Evolutionary conservation across 768 basidiomycete species (phyloP).

Genomic region (Leccinum olivaceopallidum): DNA sequence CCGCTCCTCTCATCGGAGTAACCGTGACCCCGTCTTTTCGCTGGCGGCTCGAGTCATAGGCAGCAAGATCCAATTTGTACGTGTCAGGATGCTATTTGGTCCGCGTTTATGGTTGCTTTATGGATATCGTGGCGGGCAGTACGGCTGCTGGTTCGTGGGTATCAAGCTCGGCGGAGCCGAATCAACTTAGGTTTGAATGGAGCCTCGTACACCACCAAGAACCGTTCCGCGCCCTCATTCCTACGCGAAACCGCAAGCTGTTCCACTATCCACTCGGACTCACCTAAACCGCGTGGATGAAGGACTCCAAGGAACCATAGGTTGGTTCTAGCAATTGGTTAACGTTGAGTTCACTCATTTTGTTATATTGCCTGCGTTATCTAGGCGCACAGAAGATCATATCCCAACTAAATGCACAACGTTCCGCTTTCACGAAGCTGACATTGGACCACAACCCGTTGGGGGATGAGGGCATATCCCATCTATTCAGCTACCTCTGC

Average conservation of each 20-base stretch:
- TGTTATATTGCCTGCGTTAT: conserved; percentile 1
- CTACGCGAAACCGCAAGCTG: conserved; percentile 3
- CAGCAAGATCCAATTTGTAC: conserved; percentile 4
- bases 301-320: conserved; percentile 24
- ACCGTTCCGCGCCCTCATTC: background rate
- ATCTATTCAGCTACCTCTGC: conserved; percentile 54
- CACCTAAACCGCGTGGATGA: conserved; percentile 21
- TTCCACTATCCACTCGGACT: conserved; percentile 17
- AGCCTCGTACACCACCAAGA: conserved; percentile 1
- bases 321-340: conserved; percentile 11
- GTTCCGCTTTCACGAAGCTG: conserved; percentile 46
- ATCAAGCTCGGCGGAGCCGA: background rate
- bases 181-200: conserved; percentile 19
- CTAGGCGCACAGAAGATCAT: conserved; percentile 58
- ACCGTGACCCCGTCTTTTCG: background rate
- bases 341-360: background rate
- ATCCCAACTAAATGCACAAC: conserved; percentile 43
- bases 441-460: conserved; percentile 57
- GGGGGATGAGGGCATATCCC: conserved; percentile 54
- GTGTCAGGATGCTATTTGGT: conserved; percentile 3
- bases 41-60: background rate
- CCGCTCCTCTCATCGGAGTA: background rate
- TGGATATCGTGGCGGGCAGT: background rate
- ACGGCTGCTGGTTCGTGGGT: background rate
- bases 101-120: conserved; percentile 1